A percentile compares a stretch with the other conserved stretches of the same genome.
Conservation (phyloP, 1,284 basidiomycete genomes). For the Melampsora americana region DNA sequence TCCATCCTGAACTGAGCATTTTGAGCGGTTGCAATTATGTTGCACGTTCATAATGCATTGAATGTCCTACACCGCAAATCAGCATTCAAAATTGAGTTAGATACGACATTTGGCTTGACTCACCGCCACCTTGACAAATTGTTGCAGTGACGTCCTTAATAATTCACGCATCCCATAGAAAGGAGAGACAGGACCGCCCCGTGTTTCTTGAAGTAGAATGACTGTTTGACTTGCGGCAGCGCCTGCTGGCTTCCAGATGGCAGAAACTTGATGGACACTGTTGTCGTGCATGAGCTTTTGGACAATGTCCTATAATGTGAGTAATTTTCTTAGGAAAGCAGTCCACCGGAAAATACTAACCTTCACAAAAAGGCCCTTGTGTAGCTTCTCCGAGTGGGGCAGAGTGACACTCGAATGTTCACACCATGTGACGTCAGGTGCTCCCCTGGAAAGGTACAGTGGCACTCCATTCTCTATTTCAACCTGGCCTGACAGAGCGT, state of each 20-base stretch:
- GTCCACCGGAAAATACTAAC: neutral
- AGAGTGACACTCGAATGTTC: too few species aligned
- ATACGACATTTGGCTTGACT: neutral
- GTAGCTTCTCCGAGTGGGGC: too few species aligned
- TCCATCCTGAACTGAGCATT: too few species aligned
- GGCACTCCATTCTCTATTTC: too few species aligned
- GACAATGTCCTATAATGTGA: neutral
- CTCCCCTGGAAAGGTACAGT: too few species aligned
- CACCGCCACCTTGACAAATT: too few species aligned
- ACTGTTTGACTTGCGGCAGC: neutral
- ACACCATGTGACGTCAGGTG: too few species aligned
- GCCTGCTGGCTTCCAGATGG: neutral
- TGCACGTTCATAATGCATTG: neutral
- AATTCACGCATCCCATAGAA: neutral
- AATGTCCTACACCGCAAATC: neutral
- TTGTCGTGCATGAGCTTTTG: neutral
- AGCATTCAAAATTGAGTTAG: neutral
- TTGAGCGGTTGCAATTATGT: neutral
- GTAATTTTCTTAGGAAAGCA: too few species aligned
- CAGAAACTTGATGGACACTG: neutral
- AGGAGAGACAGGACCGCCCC: neutral
- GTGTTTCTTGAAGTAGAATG: neutral
- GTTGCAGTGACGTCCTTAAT: neutral
- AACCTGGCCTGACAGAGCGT: too few species aligned
- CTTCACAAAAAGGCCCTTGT: too few species aligned